Evolutionary conservation across 2,329 filamentous ascomycete species (phyloP), one percentile per base, ranked within the genome.

Genomic region (Beauveria varroae): DNA sequence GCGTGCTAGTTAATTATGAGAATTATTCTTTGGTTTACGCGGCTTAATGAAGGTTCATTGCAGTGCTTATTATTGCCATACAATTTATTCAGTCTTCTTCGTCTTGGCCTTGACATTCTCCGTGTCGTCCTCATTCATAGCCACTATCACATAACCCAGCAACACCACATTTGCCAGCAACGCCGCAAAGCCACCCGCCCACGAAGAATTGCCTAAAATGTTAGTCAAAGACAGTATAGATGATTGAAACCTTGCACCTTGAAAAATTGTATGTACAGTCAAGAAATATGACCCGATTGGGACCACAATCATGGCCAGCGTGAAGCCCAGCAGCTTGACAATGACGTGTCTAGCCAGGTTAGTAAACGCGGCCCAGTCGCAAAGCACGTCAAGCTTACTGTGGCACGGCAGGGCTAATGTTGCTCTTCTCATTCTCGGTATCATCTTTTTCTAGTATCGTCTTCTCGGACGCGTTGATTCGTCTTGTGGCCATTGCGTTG

Each of bases 211-310:
- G 67, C 92, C 93, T 96, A 53, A 24, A 5, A 37, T 59, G 61
- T 53, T 44, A 61, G 60, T 66, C 61, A 67, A 7, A 18, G 18
- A 2, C 12, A 20, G 10, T 9, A 3, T 22, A 9, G 16, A 22
- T 7, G 41, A 34, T 41, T 26, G 18, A 30, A 49, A 16, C 47
- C 50, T 70, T 77, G 61, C 77, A 93, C 93, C 93, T 67, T 80
- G 79, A 75, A 96, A 97, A 30, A 97, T 68, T 1, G 79, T 82
- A 70, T 93, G 83, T 30, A 96, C 81, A 0, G 90, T 89, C 51
- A 89, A 69, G 73, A 96, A 99, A 75, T 97, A 99, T 47, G 89
- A 91, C 46, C 90, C 87, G 67, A 99, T 91, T 16, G 95, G 95
- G 22, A 90, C 76, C 18, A 89, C 83, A 63, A 97, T 83, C 93